A percentile compares a stretch with the other conserved stretches of the same genome.
These are phyloP conservation scores for Lentinula edodes DNA, from an alignment of 768 basidiomycete genomes.

Conservation along the genomic window DNA sequence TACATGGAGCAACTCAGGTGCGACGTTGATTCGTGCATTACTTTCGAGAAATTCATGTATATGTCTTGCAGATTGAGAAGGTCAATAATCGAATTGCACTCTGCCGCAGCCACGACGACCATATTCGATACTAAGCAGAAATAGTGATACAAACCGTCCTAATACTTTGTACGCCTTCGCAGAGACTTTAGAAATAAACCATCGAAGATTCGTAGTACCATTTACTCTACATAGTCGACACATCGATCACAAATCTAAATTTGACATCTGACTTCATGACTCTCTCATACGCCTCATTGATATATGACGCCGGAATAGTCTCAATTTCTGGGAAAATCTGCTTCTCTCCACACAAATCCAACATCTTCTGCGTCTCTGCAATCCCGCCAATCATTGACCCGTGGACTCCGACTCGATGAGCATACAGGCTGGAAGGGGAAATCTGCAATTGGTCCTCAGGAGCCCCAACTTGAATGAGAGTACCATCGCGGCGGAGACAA, in stretches of 20 bases:
- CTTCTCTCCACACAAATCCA: background rate
- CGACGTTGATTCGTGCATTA: background rate
- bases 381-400: slow-evolving; percentile 1
- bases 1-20: slow-evolving; percentile 44
- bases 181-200: background rate
- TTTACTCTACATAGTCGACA: slow-evolving; percentile 3
- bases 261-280: slow-evolving; percentile 5
- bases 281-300: slow-evolving; percentile 3
- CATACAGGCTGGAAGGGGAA: background rate
- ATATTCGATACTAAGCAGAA: background rate
- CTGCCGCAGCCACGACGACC: background rate
- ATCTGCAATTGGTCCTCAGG: background rate
- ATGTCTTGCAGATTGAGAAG: slow-evolving; percentile 2
- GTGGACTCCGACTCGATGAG: background rate
- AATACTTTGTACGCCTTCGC: no score
- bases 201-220: background rate
- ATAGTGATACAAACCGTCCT: background rate
- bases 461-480: background rate
- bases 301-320: background rate
- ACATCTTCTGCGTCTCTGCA: slow-evolving; percentile 1
- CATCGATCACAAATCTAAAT: slow-evolving; percentile 5
- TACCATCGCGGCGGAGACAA: background rate
- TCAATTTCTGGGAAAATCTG: slow-evolving; percentile 1
- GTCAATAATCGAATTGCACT: slow-evolving; percentile 4
- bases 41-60: background rate